Conservation (phyloP, 2,329 filamentous ascomycete genomes). For the Fusarium udum region DNA sequence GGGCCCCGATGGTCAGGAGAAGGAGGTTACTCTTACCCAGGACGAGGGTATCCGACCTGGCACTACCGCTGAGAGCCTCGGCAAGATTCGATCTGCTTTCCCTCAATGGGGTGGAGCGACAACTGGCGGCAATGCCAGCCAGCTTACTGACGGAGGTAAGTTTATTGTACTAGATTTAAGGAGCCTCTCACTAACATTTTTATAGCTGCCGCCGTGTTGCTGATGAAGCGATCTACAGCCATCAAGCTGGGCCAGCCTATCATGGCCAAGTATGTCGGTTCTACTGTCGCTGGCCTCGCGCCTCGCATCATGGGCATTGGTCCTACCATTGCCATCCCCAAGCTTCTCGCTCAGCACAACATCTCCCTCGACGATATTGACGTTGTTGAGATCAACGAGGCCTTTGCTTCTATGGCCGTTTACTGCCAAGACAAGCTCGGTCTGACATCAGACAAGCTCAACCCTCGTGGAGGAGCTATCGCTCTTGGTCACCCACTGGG, state of each 20-base stretch:
- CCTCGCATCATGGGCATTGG: constrained; percentile 98
- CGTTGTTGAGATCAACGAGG: constrained; percentile 94
- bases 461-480: constrained; percentile 82
- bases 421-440: constrained; percentile 83
- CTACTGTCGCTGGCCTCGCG: constrained; percentile 88
- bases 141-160: constrained; percentile 89
- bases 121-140: constrained; percentile 92
- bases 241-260: constrained; percentile 89
- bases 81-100: constrained; percentile 91
- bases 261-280: constrained; percentile 91
- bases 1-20: constrained; percentile 81
- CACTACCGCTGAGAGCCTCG: constrained; percentile 83
- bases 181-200: constrained; percentile 13
- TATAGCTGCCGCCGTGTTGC: constrained; percentile 80
- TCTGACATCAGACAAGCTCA: constrained; percentile 80
- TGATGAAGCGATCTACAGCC: constrained; percentile 95
- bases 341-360: constrained; percentile 84
- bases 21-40: constrained; percentile 79
- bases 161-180: background rate
- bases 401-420: constrained; percentile 96
- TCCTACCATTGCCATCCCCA: constrained; percentile 77
- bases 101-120: constrained; percentile 86
- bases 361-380: constrained; percentile 85
- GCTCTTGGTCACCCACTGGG: constrained; percentile 86
- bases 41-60: constrained; percentile 93